A percentile compares a stretch with the other conserved stretches of the same genome.
Evolutionary conservation across 192 early-diverging fungal species (phyloP).

Genomic region (Gamsiella multidivaricata): DNA sequence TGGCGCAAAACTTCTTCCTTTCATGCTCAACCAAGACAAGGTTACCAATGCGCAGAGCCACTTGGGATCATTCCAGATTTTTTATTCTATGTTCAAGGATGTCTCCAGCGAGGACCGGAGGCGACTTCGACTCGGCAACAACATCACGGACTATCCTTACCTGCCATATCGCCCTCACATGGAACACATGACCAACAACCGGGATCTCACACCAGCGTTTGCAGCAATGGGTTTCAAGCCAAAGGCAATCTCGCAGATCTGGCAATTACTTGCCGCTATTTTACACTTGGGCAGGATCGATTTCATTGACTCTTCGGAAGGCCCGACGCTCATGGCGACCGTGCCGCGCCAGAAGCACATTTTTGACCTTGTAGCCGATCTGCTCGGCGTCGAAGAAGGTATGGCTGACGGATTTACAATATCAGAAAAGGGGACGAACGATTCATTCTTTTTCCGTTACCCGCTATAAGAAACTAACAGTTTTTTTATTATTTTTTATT

Average conservation of each 20-base stretch:
- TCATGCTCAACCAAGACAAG: constrained; percentile 71
- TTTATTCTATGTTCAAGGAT: constrained; percentile 83
- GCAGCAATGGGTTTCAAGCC: constrained; percentile 69
- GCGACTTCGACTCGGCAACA: constrained; percentile 69
- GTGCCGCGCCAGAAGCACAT: constrained; percentile 79
- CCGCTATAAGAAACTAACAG: neutral
- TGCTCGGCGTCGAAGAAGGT: constrained; percentile 77
- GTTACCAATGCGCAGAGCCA: constrained; percentile 68
- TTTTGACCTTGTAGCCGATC: constrained; percentile 77
- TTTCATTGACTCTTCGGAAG: constrained; percentile 72
- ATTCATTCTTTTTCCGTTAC: neutral
- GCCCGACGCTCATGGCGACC: constrained; percentile 78
- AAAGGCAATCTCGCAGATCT: constrained; percentile 82
- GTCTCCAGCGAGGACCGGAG: constrained; percentile 78
- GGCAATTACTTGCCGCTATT: constrained; percentile 87
- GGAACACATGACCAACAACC: constrained; percentile 65
- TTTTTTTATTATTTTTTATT: neutral
- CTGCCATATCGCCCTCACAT: constrained; percentile 43
- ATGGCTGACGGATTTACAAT: neutral
- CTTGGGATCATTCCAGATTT: constrained; percentile 76
- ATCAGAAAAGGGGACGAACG: too few species aligned
- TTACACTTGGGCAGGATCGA: constrained; percentile 90
- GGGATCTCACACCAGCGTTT: constrained; percentile 73
- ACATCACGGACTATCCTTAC: constrained; percentile 44
- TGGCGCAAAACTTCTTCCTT: constrained; percentile 82